Percentiles rank a stretch among this genome's conserved stretches.
Conservation (phyloP, 2,329 filamentous ascomycete species). For the Diaporthe longicolla region DNA sequence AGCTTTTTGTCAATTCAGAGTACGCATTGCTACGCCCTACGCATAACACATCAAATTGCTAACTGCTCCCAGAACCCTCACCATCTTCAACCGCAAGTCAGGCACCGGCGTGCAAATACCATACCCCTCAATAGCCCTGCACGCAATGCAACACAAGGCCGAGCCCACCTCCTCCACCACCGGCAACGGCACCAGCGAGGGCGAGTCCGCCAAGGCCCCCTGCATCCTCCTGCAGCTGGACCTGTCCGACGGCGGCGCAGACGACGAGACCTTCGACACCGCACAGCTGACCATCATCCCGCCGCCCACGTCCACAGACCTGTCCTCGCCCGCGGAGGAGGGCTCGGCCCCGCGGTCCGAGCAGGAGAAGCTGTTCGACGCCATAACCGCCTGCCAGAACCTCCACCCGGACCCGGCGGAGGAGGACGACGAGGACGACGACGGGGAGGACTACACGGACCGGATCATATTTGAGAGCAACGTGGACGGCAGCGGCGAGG, state of each 20-base stretch:
- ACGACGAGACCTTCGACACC: conserved; percentile 75
- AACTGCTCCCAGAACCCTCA: conserved; percentile 63
- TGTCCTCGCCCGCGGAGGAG: conserved; percentile 44
- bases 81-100: conserved; percentile 72
- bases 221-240: conserved; percentile 79
- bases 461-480: conserved; percentile 72
- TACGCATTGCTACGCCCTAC: conserved; percentile 55
- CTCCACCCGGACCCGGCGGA: conserved; percentile 79
- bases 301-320: conserved; percentile 43
- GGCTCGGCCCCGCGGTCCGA: conserved; percentile 48
- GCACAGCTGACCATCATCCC: conserved; percentile 79
- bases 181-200: conserved; percentile 9
- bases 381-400: conserved; percentile 81
- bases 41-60: no score
- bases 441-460: conserved; percentile 68
- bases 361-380: conserved; percentile 71
- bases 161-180: conserved; percentile 44
- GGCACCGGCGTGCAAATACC: conserved; percentile 76
- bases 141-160: conserved; percentile 75
- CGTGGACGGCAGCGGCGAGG: conserved; percentile 69
- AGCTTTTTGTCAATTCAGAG: conserved; percentile 73
- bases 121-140: conserved; percentile 81
- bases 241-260: conserved; percentile 69
- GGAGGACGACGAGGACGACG: conserved; percentile 71
- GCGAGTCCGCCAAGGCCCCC: conserved; percentile 53